Conservation (phyloP, 2,329 filamentous ascomycete species). For the Leptographium lundbergii region DNA sequence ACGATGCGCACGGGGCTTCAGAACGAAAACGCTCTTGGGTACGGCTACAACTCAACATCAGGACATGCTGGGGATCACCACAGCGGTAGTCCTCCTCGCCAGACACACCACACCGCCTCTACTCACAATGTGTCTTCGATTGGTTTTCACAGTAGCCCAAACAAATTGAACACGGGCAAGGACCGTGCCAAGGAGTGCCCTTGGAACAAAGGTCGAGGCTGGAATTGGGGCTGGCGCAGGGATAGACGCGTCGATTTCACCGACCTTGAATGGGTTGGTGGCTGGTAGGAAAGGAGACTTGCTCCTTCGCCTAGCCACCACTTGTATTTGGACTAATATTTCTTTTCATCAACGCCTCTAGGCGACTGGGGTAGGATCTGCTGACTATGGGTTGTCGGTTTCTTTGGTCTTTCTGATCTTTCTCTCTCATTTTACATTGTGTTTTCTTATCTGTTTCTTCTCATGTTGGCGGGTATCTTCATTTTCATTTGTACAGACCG, state of each 20-base stretch:
- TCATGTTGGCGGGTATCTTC: background rate
- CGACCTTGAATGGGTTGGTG: constrained; percentile 90
- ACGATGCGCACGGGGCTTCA: constrained; percentile 19
- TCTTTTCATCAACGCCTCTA: constrained; percentile 5
- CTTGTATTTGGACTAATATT: constrained; percentile 44
- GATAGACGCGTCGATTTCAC: constrained; percentile 55
- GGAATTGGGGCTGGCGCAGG: constrained; percentile 49
- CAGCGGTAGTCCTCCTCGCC: constrained; percentile 17
- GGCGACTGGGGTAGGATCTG: background rate
- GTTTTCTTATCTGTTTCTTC: constrained; percentile 13
- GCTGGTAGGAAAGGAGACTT: constrained; percentile 54
- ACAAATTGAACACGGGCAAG: constrained; percentile 27
- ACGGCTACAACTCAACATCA: constrained; percentile 34
- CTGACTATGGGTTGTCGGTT: constrained; percentile 9
- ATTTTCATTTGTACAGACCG: constrained; percentile 7
- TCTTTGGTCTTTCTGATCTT: constrained; percentile 6
- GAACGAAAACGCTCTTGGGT: constrained; percentile 20
- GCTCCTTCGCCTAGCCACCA: constrained; percentile 31
- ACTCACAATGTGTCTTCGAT: constrained; percentile 14
- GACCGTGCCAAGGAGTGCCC: constrained; percentile 41
- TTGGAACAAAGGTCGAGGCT: constrained; percentile 45
- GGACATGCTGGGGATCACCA: constrained; percentile 37
- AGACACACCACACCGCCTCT: constrained; percentile 11
- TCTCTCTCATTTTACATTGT: constrained; percentile 7
- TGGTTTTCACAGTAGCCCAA: constrained; percentile 13